Percentiles rank a stretch among this genome's conserved stretches.
These are phyloP conservation scores for Helichrysum umbraculigerum DNA, from an alignment of 129 eudicot species.

Conservation along the genomic window DNA sequence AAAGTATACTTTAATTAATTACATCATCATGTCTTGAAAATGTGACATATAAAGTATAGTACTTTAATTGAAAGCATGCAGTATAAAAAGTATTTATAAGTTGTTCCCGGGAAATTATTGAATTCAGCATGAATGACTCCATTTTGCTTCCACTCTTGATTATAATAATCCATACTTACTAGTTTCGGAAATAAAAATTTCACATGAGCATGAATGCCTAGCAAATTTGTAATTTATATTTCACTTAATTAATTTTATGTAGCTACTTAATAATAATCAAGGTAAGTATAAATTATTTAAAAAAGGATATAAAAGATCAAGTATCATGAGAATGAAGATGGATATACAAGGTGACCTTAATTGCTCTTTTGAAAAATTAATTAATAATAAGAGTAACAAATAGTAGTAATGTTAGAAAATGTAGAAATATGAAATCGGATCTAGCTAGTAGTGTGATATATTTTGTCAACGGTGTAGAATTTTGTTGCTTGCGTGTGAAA, in stretches of 20 bases:
- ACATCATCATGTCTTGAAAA: neutral
- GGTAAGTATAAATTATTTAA: neutral
- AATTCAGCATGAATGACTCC: neutral
- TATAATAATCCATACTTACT: neutral
- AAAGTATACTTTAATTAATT: neutral
- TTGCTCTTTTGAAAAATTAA: no score
- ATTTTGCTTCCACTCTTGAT: conserved; percentile 6
- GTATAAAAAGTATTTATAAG: neutral
- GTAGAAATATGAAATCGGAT: no score
- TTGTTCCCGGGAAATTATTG: neutral
- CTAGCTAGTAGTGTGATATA: no score
- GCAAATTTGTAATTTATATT: neutral
- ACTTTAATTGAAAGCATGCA: neutral
- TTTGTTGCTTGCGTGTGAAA: neutral
- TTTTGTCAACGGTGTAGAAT: no score
- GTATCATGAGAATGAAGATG: neutral
- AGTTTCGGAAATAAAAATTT: neutral
- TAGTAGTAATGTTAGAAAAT: no score
- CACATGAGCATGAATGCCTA: neutral
- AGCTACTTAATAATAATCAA: neutral
- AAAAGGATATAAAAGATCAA: neutral
- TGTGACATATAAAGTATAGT: neutral
- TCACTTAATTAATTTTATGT: neutral
- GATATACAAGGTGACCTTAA: neutral
- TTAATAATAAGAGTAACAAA: no score